Evolutionary conservation across 768 basidiomycete species (phyloP).

Genomic region (Hericium coralloides): DNA sequence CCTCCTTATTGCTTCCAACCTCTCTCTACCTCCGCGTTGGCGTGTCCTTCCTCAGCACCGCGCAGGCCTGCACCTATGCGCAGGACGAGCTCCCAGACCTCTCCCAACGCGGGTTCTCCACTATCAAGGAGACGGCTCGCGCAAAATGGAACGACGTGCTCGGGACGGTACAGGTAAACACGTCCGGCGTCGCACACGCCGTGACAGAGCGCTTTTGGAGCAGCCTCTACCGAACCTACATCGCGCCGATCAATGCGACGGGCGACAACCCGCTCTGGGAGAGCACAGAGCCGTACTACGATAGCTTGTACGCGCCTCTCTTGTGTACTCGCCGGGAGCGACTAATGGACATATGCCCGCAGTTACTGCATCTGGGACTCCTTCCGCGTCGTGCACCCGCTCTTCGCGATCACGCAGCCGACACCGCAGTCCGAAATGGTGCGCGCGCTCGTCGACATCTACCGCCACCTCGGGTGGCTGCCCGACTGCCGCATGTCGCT

Average conservation of each 20-base stretch:
- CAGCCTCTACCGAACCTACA: background rate
- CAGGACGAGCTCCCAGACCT: background rate
- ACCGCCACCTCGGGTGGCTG: background rate
- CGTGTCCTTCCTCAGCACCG: background rate
- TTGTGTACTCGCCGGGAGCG: too few relatives aligned
- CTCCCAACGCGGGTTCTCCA: background rate
- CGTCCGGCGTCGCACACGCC: background rate
- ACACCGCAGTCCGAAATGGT: background rate
- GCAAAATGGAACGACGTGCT: background rate
- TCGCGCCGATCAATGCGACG: background rate
- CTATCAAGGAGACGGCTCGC: background rate
- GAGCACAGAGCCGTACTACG: background rate
- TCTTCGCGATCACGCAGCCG: background rate
- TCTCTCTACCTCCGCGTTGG: background rate
- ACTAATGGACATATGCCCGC: background rate
- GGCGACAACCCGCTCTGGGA: background rate
- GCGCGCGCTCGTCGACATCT: background rate
- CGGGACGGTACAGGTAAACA: background rate
- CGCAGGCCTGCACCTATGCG: background rate
- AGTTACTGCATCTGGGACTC: background rate
- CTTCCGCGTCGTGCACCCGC: background rate
- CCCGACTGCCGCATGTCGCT: background rate
- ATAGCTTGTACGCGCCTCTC: background rate
- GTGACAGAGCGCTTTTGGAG: background rate
- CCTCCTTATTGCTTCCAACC: background rate